phyloP scores from a whole-genome alignment of 23 red algal genomes.

The Agarophyton chilense region DNA sequence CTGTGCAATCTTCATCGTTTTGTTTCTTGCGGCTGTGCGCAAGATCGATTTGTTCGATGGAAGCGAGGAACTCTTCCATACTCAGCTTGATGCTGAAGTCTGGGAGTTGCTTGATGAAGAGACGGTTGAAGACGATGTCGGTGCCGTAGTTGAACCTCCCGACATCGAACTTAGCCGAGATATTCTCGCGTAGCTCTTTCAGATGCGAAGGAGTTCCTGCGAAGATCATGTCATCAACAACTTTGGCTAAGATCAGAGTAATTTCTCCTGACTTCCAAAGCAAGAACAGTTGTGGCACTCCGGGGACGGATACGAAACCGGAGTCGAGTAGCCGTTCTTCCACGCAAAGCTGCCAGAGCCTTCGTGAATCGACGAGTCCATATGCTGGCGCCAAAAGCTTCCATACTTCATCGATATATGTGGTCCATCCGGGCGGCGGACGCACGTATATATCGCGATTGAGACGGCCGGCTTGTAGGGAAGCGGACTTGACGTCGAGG shows the following conservation, averaged over 20 bases:
- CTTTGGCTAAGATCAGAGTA: too few species aligned
- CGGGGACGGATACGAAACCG: too few species aligned
- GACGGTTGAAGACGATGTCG: background rate
- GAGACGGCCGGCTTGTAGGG: background rate
- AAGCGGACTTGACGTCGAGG: background rate
- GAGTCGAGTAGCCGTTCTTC: too few species aligned
- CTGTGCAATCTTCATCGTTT: background rate
- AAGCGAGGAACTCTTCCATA: background rate
- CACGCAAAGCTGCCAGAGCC: too few species aligned
- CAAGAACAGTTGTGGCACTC: too few species aligned
- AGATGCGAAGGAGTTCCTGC: too few species aligned
- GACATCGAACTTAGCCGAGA: background rate
- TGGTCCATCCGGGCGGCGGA: background rate
- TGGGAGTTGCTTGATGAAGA: background rate
- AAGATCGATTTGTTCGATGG: background rate
- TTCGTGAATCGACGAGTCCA: too few species aligned
- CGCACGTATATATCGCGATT: background rate
- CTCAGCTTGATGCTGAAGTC: background rate
- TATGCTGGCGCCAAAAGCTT: too few species aligned
- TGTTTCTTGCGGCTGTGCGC: background rate
- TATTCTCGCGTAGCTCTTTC: too few species aligned
- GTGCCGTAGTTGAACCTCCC: background rate
- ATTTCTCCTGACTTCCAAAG: too few species aligned
- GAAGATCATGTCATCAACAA: too few species aligned
- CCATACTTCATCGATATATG: too few species aligned